Base-by-base conservation (phyloP, 352 stramenopile genomes). In the Globisporangium abappressorium region DNA sequence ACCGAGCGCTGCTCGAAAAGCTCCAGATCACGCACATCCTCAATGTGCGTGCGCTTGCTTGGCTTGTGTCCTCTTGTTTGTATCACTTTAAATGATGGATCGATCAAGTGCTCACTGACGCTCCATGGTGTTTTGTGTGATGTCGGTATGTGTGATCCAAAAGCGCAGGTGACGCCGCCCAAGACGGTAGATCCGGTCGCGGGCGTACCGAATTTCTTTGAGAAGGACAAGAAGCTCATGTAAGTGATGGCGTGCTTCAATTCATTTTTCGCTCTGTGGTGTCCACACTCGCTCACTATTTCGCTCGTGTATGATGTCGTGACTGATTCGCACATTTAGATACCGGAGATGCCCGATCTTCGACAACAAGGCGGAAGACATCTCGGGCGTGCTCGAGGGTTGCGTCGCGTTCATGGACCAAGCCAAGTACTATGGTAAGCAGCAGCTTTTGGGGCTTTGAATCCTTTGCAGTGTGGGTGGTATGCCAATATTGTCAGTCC, bases 191-290 rank as follows among this genome's bases (percentile, higher is more conserved):
- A 97, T 65, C 90, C 91, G 8, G 80, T 85, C 26, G 85, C 90
- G 22, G 92, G 92, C 57, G 89, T 95, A 58, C 89, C 90, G 57
- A 97, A 97, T 69, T 98, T 96, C 68, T 98, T 97, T 68, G 92
- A 98, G 66, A 97, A 94, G 57, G 85, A 95, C 53, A 85, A 83
- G 54, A 24, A 53, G 2, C 83, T 95, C 62, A 92, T 75, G 74
- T 91, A 47, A 55, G 69, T 2, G 5, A 33, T 53, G 30, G 9
- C 33, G 9, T 33, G 6, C 34, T 26, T 30, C 15, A 6, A 58
- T n/a, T 24, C 15, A 12, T n/a, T 6, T 58, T 15, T 28, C 14
- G 26, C 60, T 24, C 34, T 69, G 18, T 26, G 3, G 18, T 46
- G 12, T 7, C 38, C 38, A 46, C 38, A 46, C 12, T 18, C 38